These are phyloP conservation scores for Colletotrichum viniferum DNA, from an alignment of 2,329 filamentous ascomycete genomes.

Conservation along the genomic window DNA sequence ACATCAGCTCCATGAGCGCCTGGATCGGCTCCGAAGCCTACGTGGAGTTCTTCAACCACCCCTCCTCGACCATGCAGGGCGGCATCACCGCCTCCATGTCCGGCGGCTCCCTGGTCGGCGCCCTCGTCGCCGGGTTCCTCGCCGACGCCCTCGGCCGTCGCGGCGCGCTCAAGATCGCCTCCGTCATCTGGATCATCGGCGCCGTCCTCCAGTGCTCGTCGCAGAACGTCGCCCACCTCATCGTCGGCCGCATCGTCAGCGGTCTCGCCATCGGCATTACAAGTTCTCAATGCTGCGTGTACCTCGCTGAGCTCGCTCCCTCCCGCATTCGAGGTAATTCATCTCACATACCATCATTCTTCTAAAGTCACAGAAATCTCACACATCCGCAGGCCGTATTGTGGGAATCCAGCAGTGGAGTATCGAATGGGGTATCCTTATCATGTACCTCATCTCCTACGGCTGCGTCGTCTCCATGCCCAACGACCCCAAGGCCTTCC, in stretches of 20 bases:
- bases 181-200: constrained; percentile 58
- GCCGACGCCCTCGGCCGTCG: constrained; percentile 54
- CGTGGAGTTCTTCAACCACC: constrained; percentile 55
- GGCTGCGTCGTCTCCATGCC: constrained; percentile 62
- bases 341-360: accelerated
- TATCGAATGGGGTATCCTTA: constrained; percentile 70
- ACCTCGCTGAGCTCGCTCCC: constrained; percentile 69
- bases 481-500: constrained; percentile 64
- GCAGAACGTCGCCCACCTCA: constrained; percentile 59
- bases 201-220: constrained; percentile 64
- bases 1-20: constrained; percentile 62
- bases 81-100: constrained; percentile 58
- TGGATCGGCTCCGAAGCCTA: constrained; percentile 58
- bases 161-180: constrained; percentile 49
- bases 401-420: constrained; percentile 77
- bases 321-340: constrained; percentile 45
- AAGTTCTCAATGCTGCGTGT: constrained; percentile 71
- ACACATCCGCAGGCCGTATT: constrained; percentile 53
- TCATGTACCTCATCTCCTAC: constrained; percentile 73
- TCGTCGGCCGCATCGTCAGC: constrained; percentile 63
- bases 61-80: constrained; percentile 50
- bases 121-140: constrained; percentile 50
- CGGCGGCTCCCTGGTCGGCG: constrained; percentile 55
- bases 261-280: constrained; percentile 70
- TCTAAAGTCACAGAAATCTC: background rate